Conservation (phyloP, 2,329 filamentous ascomycete species). For the Neonectria magnoliae region DNA sequence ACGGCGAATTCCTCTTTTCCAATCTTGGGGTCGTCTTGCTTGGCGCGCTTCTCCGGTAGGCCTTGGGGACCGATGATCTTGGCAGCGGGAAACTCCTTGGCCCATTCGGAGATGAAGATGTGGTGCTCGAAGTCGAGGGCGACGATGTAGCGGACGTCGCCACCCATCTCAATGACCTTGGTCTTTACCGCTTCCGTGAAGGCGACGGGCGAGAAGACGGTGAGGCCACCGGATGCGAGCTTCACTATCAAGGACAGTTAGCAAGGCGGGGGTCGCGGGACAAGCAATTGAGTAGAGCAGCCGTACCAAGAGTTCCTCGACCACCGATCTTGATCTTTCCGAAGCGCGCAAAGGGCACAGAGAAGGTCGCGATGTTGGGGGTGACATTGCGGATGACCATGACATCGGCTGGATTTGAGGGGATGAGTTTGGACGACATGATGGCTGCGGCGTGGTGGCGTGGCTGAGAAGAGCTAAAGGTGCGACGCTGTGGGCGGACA, state of each 20-base stretch:
- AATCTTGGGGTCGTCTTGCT: slow-evolving; percentile 58
- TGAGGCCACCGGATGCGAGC: slow-evolving; percentile 79
- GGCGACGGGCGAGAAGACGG: slow-evolving; percentile 91
- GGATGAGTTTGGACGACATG: slow-evolving; percentile 74
- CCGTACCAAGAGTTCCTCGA: slow-evolving; percentile 81
- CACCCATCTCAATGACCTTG: slow-evolving; percentile 72
- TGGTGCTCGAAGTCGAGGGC: slow-evolving; percentile 94
- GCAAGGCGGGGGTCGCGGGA: background rate
- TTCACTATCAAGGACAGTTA: slow-evolving; percentile 64
- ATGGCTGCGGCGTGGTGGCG: slow-evolving; percentile 24
- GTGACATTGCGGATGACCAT: slow-evolving; percentile 92
- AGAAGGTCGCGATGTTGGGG: slow-evolving; percentile 80
- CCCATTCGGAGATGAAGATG: slow-evolving; percentile 90
- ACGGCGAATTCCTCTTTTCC: slow-evolving; percentile 69
- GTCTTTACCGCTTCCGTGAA: slow-evolving; percentile 78
- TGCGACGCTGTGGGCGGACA: slow-evolving; percentile 1
- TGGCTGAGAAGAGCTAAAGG: slow-evolving; percentile 26
- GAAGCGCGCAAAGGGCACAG: slow-evolving; percentile 85
- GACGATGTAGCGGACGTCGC: slow-evolving; percentile 82
- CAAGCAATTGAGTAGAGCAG: background rate
- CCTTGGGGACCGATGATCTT: slow-evolving; percentile 85
- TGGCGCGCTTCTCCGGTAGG: slow-evolving; percentile 81
- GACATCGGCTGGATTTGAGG: slow-evolving; percentile 77
- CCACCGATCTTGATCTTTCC: slow-evolving; percentile 85
- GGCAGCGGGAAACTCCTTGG: slow-evolving; percentile 79